A percentile compares a stretch with the other conserved stretches of the same genome.
Evolutionary conservation across 192 early-diverging fungal genomes (phyloP).

Genomic region (Allomyces javanicus): DNA sequence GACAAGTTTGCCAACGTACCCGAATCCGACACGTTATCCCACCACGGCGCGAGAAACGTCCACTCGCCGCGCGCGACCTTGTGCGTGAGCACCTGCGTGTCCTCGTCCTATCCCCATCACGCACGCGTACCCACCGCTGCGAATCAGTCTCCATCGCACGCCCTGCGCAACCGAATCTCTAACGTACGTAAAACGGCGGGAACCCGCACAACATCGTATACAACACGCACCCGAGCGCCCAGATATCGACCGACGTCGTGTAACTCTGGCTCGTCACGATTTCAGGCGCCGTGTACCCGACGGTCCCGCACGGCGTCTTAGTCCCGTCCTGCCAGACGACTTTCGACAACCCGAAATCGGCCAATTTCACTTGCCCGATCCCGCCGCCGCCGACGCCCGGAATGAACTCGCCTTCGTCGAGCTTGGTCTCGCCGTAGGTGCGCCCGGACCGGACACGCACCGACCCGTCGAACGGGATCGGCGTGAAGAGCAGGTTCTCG

Average conservation of each 20-base stretch:
- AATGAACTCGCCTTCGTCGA: constrained; percentile 53
- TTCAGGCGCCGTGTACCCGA: constrained; percentile 85
- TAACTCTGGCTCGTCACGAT: constrained; percentile 63
- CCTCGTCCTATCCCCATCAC: constrained; percentile 44
- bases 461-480: constrained; percentile 40
- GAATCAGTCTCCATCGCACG: background rate
- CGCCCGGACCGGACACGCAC: background rate
- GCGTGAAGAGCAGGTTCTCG: constrained; percentile 68
- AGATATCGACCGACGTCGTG: constrained; percentile 67
- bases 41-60: constrained; percentile 73
- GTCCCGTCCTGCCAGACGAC: constrained; percentile 64
- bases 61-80: constrained; percentile 73
- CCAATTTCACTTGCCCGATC: constrained; percentile 65
- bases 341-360: constrained; percentile 79
- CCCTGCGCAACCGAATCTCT: constrained; percentile 1
- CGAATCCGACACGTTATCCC: constrained; percentile 62
- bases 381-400: constrained; percentile 57
- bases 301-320: constrained; percentile 78
- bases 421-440: constrained; percentile 34
- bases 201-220: constrained; percentile 65
- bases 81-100: constrained; percentile 49
- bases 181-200: constrained; percentile 38
- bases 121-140: no score
- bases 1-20: constrained; percentile 9
- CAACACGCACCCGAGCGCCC: constrained; percentile 69